Evolutionary conservation across 371 early-diverging fungal genomes (phyloP), one percentile per base, ranked within the genome.

Genomic region (Haplosporangium sp.): DNA sequence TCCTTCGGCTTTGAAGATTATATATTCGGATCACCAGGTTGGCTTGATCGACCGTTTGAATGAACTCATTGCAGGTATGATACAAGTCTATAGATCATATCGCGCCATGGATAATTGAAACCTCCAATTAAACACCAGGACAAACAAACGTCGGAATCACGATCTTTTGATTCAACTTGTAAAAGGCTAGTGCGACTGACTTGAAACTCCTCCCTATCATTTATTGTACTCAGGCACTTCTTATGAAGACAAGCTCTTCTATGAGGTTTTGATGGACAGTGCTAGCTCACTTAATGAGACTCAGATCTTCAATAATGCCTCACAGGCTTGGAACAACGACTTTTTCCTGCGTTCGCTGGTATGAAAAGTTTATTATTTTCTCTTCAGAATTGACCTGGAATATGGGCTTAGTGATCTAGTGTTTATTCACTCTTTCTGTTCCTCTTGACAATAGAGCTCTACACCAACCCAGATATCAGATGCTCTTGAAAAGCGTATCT

Each of bases 271-370:
- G 42, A 81, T 75, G 69, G 82, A 81, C 48, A 75, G 76, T 55
- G 82, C 82, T 37, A 58, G 72, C 44, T 81, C 82, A 2, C 58
- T 75, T 52, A 75, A 74, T 63, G 82, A 81, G 55, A 52, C 48
- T 11, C 75, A 75, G 69, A 75, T 91, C 69, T 86, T 85, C 66
- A 90, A 90, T 85, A 82, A 89, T 62, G 88, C 91, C 11, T 89
- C 91, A 20, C 91, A 91, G 72, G 88, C 89, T 19, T 90, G 90
- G 90, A 89, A 88, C 83, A 87, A 85, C 56, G 88, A 88, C 71
- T 91, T 91, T 77, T 91, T 89, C 82, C 76, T 91, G 47, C 82
- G 86, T 63, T 67, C 87, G 9, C 68, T 91, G 86, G 85, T 83
- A 59, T 47, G 47, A 10, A 58, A 6, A 8, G 11, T 11, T 19